These are phyloP conservation scores for Cordyceps pruinosa DNA, from an alignment of 2,329 filamentous ascomycete species.

Conservation along the genomic window DNA sequence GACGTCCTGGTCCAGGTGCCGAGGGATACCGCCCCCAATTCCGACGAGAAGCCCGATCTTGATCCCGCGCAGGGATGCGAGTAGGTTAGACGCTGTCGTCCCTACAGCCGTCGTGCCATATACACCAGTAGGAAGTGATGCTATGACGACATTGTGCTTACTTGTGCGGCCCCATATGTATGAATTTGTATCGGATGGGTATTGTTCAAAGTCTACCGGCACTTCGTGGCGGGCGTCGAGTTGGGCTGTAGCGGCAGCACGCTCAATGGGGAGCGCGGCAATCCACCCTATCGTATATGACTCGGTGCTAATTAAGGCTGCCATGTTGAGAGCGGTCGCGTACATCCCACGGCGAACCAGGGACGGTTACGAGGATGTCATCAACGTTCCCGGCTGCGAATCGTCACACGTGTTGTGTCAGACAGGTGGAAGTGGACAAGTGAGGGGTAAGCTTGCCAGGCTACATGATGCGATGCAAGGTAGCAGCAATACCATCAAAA, in stretches of 20 bases:
- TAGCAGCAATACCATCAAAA: no score
- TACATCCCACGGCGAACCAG: no score
- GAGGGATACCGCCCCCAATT: constrained; percentile 14
- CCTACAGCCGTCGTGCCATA: constrained; percentile 13
- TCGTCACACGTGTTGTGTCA: no score
- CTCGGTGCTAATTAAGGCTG: no score
- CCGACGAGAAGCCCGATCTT: constrained; percentile 15
- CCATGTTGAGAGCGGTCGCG: no score
- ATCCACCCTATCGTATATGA: no score
- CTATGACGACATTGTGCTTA: constrained; percentile 19
- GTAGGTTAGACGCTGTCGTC: constrained; percentile 12
- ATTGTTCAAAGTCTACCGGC: constrained; percentile 10
- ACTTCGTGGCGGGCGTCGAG: constrained; percentile 22
- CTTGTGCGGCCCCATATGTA: constrained; percentile 21
- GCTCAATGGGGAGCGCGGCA: constrained; percentile 19
- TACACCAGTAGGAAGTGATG: constrained; percentile 12
- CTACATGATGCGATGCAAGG: no score
- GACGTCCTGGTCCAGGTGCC: constrained; percentile 15
- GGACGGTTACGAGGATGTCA: no score
- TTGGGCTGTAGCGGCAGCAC: constrained; percentile 19
- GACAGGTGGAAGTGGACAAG: no score
- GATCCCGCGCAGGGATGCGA: constrained; percentile 14
- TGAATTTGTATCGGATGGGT: constrained; percentile 18
- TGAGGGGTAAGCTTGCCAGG: no score
- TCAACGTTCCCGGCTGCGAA: no score